Evolutionary conservation across 371 early-diverging fungal species (phyloP).

Genomic region (Dentiscutata heterogama): DNA sequence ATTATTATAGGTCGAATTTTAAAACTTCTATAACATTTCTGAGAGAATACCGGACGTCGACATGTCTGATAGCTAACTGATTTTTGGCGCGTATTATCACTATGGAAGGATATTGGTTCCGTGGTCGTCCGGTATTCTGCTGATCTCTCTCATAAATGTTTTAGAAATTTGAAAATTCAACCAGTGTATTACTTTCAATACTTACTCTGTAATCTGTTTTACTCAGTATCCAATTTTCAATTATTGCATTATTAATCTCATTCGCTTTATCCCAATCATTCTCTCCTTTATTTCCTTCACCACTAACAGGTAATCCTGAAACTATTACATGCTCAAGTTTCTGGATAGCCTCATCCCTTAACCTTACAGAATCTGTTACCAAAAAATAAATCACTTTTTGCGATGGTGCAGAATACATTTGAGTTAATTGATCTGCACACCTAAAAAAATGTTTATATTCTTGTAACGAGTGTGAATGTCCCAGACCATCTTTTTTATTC

Average conservation of each 20-base stretch:
- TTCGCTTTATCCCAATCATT: slow-evolving; percentile 1
- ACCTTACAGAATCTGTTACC: slow-evolving; percentile 27
- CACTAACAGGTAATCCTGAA: slow-evolving; percentile 24
- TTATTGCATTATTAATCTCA: slow-evolving; percentile 22
- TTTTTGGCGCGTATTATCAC: too few species aligned
- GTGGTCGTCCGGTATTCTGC: too few species aligned
- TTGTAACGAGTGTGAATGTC: background rate
- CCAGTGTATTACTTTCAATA: too few species aligned
- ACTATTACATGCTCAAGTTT: slow-evolving; percentile 34
- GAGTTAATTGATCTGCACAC: slow-evolving; percentile 31
- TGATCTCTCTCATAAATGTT: too few species aligned
- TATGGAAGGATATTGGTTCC: too few species aligned
- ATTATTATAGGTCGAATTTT: too few species aligned
- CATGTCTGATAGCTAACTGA: too few species aligned
- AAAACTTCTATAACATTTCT: too few species aligned
- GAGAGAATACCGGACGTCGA: too few species aligned
- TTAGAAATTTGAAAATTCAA: too few species aligned
- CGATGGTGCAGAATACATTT: slow-evolving; percentile 17
- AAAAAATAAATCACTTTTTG: slow-evolving; percentile 38
- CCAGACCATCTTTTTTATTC: too few species aligned
- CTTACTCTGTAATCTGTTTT: slow-evolving; percentile 36
- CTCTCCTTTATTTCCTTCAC: background rate
- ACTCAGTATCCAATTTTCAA: slow-evolving; percentile 43
- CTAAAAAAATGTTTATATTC: slow-evolving; percentile 27
- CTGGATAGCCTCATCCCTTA: slow-evolving; percentile 11